Conservation (phyloP, 2,329 filamentous ascomycete genomes). For the Diplocarpon rosae region DNA sequence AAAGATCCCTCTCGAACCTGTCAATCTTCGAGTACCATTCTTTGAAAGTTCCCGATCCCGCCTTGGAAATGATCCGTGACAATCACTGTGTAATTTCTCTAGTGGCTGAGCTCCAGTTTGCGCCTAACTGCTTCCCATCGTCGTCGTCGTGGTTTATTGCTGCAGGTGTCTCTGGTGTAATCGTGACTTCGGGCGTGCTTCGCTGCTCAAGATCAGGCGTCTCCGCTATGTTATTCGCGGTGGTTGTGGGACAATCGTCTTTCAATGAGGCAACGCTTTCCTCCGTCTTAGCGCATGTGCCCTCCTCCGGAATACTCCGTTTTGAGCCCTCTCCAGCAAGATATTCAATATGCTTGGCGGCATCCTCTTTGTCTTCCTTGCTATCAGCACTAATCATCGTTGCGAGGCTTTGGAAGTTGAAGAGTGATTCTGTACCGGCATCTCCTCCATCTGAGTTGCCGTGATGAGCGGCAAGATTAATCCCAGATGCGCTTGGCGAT, state of each 20-base stretch:
- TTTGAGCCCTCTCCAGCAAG: constrained; percentile 13
- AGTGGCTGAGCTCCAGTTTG: constrained; percentile 10
- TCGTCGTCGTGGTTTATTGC: constrained; percentile 13
- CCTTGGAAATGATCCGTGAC: too few species aligned
- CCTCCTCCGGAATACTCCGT: constrained; percentile 5
- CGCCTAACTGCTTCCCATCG: constrained; percentile 22
- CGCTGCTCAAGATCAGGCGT: too few species aligned
- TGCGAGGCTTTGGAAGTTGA: constrained; percentile 82
- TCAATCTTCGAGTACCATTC: too few species aligned
- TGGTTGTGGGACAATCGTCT: constrained; percentile 4
- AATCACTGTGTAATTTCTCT: constrained; percentile 19
- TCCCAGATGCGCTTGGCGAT: constrained; percentile 42
- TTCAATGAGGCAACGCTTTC: constrained; percentile 23
- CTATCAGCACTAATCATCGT: constrained; percentile 68
- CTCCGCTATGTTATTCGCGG: neutral
- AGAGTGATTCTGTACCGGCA: constrained; percentile 61
- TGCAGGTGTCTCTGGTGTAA: constrained; percentile 23
- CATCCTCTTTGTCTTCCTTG: constrained; percentile 21
- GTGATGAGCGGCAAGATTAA: constrained; percentile 34
- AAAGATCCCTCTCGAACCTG: constrained; percentile 5
- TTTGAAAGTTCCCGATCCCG: too few species aligned
- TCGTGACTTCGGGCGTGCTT: neutral
- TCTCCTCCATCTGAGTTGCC: constrained; percentile 39
- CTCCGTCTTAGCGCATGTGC: constrained; percentile 10
- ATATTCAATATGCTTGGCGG: constrained; percentile 22